phyloP scores from a whole-genome alignment of 2,329 filamentous ascomycete species.

The Penicillium sp. region DNA sequence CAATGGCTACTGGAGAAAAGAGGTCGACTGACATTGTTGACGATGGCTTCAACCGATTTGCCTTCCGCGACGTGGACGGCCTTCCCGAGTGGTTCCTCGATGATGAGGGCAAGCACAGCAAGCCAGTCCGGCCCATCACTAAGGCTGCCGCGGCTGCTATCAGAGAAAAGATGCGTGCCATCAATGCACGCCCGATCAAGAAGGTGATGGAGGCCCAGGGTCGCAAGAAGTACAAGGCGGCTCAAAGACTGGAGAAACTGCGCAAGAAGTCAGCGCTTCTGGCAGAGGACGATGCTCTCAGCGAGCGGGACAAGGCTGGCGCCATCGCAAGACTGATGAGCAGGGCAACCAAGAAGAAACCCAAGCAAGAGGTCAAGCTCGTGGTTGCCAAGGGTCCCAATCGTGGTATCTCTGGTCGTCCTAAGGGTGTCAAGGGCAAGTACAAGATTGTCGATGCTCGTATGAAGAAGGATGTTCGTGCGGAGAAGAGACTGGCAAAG shows the following conservation, averaged over 20 bases:
- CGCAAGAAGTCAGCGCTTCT: slow-evolving; percentile 95
- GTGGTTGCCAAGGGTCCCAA: slow-evolving; percentile 86
- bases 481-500: slow-evolving; percentile 77
- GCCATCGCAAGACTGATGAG: slow-evolving; percentile 78
- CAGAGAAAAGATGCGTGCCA: slow-evolving; percentile 86
- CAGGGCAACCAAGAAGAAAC: slow-evolving; percentile 82
- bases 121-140: slow-evolving; percentile 80
- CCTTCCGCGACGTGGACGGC: slow-evolving; percentile 86
- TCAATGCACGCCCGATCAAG: slow-evolving; percentile 97
- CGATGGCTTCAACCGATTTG: slow-evolving; percentile 88
- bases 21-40: slow-evolving; percentile 77
- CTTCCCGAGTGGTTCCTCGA: slow-evolving; percentile 98
- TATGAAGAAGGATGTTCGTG: slow-evolving; percentile 94
- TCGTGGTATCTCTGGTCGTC: slow-evolving; percentile 78
- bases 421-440: slow-evolving; percentile 87
- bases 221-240: slow-evolving; percentile 94
- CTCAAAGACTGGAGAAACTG: slow-evolving; percentile 85
- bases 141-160: slow-evolving; percentile 88
- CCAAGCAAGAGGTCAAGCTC: slow-evolving; percentile 75
- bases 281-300: slow-evolving; percentile 84
- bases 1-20: slow-evolving; percentile 82
- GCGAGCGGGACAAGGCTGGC: slow-evolving; percentile 91
- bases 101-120: slow-evolving; percentile 82
- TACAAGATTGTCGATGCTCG: slow-evolving; percentile 96
- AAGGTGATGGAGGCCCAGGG: slow-evolving; percentile 97